Evolutionary conservation across 148 eudicot species (phyloP).

Genomic region (Rhododendron molle): DNA sequence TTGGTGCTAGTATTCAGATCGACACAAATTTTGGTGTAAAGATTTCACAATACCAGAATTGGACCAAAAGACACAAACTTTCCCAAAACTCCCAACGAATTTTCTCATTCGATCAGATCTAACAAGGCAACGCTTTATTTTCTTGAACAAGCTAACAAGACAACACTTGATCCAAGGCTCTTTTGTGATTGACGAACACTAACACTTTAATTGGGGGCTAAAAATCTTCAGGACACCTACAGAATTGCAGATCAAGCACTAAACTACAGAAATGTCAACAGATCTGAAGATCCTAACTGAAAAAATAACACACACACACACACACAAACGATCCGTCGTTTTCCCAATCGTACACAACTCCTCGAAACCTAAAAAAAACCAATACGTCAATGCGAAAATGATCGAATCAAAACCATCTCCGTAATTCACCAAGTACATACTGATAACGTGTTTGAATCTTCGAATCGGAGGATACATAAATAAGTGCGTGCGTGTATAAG

Average conservation of each 20-base stretch:
- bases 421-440: not conserved
- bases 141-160: not conserved
- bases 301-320: not conserved
- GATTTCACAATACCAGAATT: not conserved
- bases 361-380: not conserved
- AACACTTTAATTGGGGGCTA: not conserved
- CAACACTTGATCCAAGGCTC: not conserved
- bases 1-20: not conserved
- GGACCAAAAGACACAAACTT: not conserved
- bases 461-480: not conserved
- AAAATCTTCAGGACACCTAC: not conserved
- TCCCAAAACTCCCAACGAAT: not conserved
- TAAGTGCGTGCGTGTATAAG: not conserved
- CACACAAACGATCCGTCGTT: not conserved
- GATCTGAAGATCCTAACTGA: not conserved
- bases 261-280: not conserved
- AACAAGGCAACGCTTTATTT: not conserved
- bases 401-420: not conserved
- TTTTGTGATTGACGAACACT: not conserved
- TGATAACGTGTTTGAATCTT: not conserved
- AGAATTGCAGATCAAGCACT: not conserved
- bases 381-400: not conserved
- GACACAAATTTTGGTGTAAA: not conserved
- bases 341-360: not conserved
- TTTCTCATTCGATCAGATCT: constrained; percentile 9